Conservation (phyloP, 148 eudicot genomes). For the Vaccinium macrocarpon region DNA sequence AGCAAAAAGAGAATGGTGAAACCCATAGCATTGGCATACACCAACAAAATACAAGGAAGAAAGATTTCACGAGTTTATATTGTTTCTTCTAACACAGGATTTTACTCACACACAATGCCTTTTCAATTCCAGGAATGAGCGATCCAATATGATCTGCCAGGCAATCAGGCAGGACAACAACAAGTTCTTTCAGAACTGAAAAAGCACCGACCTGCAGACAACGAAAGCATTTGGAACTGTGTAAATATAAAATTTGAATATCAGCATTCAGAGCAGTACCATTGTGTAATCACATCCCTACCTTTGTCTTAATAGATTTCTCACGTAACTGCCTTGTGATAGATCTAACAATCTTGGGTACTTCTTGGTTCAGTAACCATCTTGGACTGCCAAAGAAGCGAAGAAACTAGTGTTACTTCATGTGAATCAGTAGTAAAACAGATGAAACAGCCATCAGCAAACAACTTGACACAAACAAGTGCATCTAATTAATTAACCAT, state of each 20-base stretch:
- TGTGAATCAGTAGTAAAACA: background rate
- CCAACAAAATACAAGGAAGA: conserved; percentile 7
- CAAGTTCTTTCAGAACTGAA: conserved; percentile 93
- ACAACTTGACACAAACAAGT: background rate
- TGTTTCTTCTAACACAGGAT: background rate
- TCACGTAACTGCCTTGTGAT: conserved; percentile 86
- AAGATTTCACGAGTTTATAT: background rate
- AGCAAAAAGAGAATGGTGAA: conserved; percentile 11
- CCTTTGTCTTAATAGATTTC: conserved; percentile 96
- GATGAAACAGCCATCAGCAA: conserved; percentile 5
- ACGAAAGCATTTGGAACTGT: background rate
- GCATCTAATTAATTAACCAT: background rate
- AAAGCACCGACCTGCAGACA: conserved; percentile 85
- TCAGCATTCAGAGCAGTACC: background rate
- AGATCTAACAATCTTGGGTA: conserved; percentile 89
- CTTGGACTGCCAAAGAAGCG: conserved; percentile 60
- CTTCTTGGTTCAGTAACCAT: conserved; percentile 91
- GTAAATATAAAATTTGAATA: conserved; percentile 9
- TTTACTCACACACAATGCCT: conserved; percentile 80
- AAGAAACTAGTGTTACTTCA: background rate
- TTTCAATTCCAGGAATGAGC: conserved; percentile 89
- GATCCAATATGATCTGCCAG: conserved; percentile 92
- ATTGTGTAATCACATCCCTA: conserved; percentile 13
- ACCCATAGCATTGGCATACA: conserved; percentile 4
- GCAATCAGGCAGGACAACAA: conserved; percentile 89